A percentile compares a stretch with the other conserved stretches of the same genome.
phyloP scores from a whole-genome alignment of 768 basidiomycete species.

The Boletus patriciae region DNA sequence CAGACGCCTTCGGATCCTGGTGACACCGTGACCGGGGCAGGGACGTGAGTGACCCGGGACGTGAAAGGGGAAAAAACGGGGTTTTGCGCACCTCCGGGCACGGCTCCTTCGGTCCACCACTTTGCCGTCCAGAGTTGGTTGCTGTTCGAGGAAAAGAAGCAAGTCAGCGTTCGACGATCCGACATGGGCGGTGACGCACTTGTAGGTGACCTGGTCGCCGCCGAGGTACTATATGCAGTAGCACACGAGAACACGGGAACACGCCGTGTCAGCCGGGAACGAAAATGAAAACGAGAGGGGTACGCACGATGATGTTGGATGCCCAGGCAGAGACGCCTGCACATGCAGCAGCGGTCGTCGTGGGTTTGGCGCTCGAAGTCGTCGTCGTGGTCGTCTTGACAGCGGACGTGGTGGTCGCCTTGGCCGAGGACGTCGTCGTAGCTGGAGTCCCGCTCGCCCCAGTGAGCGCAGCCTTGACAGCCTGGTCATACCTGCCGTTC shows the following conservation, averaged over 20 bases:
- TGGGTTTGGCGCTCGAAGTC: background rate
- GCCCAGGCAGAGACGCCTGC: constrained; percentile 44
- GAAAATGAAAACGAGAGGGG: background rate
- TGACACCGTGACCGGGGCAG: too few relatives aligned
- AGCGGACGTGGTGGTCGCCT: background rate
- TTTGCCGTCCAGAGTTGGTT: constrained; percentile 11
- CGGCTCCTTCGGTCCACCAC: constrained; percentile 16
- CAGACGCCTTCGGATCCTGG: constrained; percentile 12
- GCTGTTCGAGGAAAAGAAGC: background rate
- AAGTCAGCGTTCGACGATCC: background rate
- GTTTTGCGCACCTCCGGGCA: constrained; percentile 6
- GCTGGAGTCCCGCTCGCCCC: constrained; percentile 8
- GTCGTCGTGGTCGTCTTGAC: constrained; percentile 8
- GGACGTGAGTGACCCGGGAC: background rate
- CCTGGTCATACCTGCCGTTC: constrained; percentile 43
- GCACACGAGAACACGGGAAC: background rate
- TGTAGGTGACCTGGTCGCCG: constrained; percentile 41
- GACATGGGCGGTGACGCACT: constrained; percentile 33
- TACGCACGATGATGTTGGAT: constrained; percentile 38
- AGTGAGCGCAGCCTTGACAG: constrained; percentile 42
- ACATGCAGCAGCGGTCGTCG: constrained; percentile 35
- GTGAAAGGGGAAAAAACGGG: background rate
- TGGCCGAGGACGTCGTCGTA: constrained; percentile 8
- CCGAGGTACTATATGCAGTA: constrained; percentile 45
- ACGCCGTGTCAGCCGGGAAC: background rate